Base-by-base conservation (phyloP, 1,284 basidiomycete genomes). In the Pisolithus thermaeus region DNA sequence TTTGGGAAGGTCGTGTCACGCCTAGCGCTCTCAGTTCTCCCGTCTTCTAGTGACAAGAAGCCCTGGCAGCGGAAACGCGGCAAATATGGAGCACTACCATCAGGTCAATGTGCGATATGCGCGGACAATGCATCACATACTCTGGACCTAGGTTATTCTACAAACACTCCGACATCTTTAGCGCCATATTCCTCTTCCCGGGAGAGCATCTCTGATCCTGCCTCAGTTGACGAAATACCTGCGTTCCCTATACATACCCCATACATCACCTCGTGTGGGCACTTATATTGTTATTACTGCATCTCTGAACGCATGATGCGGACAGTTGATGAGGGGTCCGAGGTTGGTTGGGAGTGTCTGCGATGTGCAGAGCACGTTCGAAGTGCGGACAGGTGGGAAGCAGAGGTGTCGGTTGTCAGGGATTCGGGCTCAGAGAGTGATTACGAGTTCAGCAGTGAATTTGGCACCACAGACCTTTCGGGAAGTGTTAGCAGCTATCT, bases 201-300 rank as follows among this genome's bases (percentile, higher is more conserved):
- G 11, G 54, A 61, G 47, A 38, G 8, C 22, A 30, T 11, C 30
- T 36, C 18, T 3, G 55, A 56, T 46, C 40, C 49, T 5, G 36
- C 49, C 6, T 42, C 39, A 38, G 52, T 53, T n/a, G 55, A 67
- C 14, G 64, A 55, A 30, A 51, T 47, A 43, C 81, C 85, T 1
- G 59, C 72, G 18, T 76, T 82, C 62, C 83, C 86, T 2, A 77
- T 90, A 52, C 73, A 83, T 59, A 87, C 78, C 30, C 82, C 89
- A 0, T 92, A 91, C 61, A 67, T 81, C 52, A 79, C 87, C 8
- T 84, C 86, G 14, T 92, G 90, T 57, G 84, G 82, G 12, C 90
- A 94, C 66, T 67, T 79, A 9, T 96, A 92, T 70, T 95, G 92
- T 68, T 96, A 95, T 67, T 83, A 87, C 60, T 96, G 92, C 67